Evolutionary conservation across 2,329 filamentous ascomycete genomes (phyloP).

Genomic region (Microcera coccophila): DNA sequence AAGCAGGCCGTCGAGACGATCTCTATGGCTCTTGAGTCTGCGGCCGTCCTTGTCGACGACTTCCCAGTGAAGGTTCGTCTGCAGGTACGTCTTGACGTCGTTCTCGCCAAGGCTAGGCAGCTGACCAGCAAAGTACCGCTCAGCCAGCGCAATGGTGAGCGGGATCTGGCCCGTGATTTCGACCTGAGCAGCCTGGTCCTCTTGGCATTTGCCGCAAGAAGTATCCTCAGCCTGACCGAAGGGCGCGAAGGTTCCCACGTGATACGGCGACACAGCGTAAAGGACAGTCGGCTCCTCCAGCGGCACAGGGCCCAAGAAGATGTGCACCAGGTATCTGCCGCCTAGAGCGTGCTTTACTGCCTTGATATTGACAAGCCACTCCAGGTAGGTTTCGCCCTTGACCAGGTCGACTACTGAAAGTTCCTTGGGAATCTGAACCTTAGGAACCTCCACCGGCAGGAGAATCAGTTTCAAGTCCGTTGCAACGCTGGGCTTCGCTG

Average conservation of each 20-base stretch:
- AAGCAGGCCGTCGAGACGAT: not conserved
- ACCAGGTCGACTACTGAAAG: not conserved
- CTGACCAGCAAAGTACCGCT: slow-evolving; percentile 7
- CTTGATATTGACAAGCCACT: slow-evolving; percentile 9
- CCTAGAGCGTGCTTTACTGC: slow-evolving; percentile 3
- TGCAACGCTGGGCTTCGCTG: not conserved
- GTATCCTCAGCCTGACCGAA: not conserved
- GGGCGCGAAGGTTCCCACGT: not conserved
- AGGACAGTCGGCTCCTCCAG: not conserved
- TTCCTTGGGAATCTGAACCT: not conserved
- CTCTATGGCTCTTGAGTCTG: not conserved
- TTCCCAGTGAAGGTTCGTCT: not conserved
- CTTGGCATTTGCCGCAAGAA: not conserved
- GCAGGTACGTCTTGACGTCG: not conserved
- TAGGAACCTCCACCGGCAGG: not conserved
- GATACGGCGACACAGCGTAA: not conserved
- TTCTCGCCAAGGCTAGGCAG: not conserved
- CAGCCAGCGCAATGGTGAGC: slow-evolving; percentile 5
- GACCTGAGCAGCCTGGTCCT: not conserved
- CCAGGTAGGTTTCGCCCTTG: slow-evolving; percentile 4
- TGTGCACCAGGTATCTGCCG: slow-evolving; percentile 4
- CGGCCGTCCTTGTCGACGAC: not conserved
- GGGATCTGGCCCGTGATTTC: slow-evolving; percentile 8
- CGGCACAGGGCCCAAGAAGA: slow-evolving; percentile 4
- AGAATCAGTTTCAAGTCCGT: not conserved